A percentile compares a stretch with the other conserved stretches of the same genome.
Conservation (phyloP, 352 stramenopile species). For the Pythium vanterpoolii region DNA sequence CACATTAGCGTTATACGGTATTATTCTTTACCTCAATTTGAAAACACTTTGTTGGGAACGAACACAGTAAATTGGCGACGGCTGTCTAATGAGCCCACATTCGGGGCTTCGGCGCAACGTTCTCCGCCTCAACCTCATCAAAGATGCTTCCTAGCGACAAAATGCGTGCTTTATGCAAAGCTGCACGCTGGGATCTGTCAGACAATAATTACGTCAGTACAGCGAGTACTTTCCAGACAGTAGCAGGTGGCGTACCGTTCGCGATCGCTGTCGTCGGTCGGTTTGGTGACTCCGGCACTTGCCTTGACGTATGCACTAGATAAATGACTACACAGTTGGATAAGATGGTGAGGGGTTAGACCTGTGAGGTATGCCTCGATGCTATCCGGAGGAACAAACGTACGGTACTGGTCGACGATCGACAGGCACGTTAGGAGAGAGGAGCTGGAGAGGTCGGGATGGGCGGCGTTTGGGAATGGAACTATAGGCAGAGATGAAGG, state of each 20-base stretch:
- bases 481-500: not conserved
- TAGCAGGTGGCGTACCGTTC: not conserved
- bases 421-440: constrained; percentile 15
- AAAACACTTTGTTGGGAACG: not conserved
- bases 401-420: constrained; percentile 14
- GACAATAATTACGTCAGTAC: not conserved
- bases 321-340: not conserved
- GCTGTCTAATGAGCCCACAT: constrained; percentile 16
- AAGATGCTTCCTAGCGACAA: constrained; percentile 26
- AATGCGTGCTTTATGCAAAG: constrained; percentile 9
- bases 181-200: not conserved
- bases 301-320: constrained; percentile 17
- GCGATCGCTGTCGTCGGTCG: not conserved
- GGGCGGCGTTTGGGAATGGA: constrained; percentile 3
- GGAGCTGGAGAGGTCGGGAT: constrained; percentile 13
- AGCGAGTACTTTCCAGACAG: not conserved
- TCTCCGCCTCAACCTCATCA: constrained; percentile 18
- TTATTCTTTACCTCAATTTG: not conserved
- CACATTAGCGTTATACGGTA: not conserved
- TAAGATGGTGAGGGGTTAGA: not conserved
- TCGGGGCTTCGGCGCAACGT: constrained; percentile 1
- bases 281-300: constrained; percentile 14
- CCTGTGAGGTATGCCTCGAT: not conserved
- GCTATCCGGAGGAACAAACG: not conserved
- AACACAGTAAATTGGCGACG: not conserved